Percentiles rank a stretch among this genome's conserved stretches.
phyloP scores from a whole-genome alignment of 768 basidiomycete genomes.

The Omphalotus guepiniiformis region DNA sequence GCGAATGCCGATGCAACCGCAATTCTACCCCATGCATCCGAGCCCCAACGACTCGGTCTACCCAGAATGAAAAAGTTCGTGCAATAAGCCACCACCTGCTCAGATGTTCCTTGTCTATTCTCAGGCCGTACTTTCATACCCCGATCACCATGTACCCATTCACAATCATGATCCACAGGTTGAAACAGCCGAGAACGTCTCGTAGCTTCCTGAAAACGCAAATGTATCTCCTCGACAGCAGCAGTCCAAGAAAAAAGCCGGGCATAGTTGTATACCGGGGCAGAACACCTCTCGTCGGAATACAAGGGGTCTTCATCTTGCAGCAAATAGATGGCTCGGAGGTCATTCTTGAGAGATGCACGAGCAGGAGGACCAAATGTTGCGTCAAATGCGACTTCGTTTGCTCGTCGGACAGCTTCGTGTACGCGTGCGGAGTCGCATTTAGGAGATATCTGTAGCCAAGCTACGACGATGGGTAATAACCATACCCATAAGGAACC shows the following conservation, averaged over 20 bases:
- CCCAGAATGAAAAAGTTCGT: neutral
- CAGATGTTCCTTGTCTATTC: conserved; percentile 16
- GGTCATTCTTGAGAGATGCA: conserved; percentile 1
- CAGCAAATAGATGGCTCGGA: conserved; percentile 4
- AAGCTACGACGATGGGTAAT: conserved; percentile 35
- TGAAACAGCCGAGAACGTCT: conserved; percentile 7
- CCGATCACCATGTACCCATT: conserved; percentile 1
- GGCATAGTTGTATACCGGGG: conserved; percentile 20
- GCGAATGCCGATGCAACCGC: conserved; percentile 25
- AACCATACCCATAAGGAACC: conserved; percentile 43
- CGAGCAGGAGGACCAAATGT: conserved; percentile 10
- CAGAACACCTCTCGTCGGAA: conserved; percentile 16
- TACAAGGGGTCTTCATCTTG: conserved; percentile 6
- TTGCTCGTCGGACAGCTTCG: conserved; percentile 25
- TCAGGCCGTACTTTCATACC: neutral
- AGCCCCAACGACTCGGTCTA: conserved; percentile 16
- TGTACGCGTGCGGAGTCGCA: conserved; percentile 29
- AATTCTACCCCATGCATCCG: conserved; percentile 20
- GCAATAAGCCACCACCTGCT: conserved; percentile 20
- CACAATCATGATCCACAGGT: conserved; percentile 11
- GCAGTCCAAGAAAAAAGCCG: conserved; percentile 15
- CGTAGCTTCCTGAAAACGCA: conserved; percentile 10
- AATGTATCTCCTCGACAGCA: conserved; percentile 14
- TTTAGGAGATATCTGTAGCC: conserved; percentile 37
- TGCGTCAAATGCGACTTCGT: conserved; percentile 22